Base-by-base conservation (phyloP, 345 rosid species). In the Raphanus sativus region DNA sequence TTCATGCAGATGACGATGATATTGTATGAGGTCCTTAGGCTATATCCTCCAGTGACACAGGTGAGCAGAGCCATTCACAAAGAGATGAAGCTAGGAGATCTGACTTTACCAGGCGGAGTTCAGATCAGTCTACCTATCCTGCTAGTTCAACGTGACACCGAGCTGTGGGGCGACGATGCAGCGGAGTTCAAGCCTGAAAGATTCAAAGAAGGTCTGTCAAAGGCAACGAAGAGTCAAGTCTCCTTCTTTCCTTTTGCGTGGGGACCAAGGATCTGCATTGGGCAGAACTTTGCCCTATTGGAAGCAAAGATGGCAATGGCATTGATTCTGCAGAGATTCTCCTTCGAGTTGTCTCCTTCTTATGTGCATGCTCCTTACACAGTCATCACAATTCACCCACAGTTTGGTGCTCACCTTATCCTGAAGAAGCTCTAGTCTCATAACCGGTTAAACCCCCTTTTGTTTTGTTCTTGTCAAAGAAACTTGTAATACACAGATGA, bases 101-200 rank as follows among this genome's bases (percentile, higher is more conserved):
- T 86, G 40, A 73, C 55, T 16, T 17, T 87, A 55, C 89, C 88
- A 1, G 38, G 52, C 0, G 88, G 83, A 2, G 75, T 81, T 8
- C 10, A 16, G 4, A 6, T 89, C 6, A 11, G 3, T 6, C 0
- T 88, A 16, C 86, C 84, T 0, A 17, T 40, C 4, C 11, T 81
- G 1, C 52, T 76, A 17, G 55, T 89, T 13, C 92, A 91, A 50
- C 87, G 68, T 15, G 88, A 82, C 52, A 68, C 74, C 25, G 79
- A 84, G 65, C 74, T 80, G 1, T 89, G 88, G 92, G 94, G 91
- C 1, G 71, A 86, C 0, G 90, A 89, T 79, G 91, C 86, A 6
- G 55, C 72, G 0, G 85, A 91, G 40, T 87, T 91, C 80, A 84
- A 84, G 25, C 90, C 89, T 2, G 77, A 80, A 33, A 87, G 88